These are phyloP conservation scores for Pulveroboletus sp. DNA, from an alignment of 768 basidiomycete species.

Conservation along the genomic window DNA sequence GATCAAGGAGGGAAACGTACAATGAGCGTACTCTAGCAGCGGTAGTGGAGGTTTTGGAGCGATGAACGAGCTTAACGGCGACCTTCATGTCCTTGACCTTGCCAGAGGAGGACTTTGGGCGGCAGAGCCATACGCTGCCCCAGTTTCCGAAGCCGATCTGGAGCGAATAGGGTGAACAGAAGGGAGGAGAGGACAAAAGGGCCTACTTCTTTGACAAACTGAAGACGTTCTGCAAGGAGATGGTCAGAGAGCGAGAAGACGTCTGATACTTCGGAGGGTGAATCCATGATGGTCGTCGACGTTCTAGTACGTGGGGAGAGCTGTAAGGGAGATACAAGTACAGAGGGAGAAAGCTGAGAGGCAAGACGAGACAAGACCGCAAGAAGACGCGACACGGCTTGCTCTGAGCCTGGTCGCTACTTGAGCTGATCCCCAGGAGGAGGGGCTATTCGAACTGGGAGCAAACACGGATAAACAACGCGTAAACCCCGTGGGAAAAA, in stretches of 20 bases:
- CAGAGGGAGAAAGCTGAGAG: conserved; percentile 2
- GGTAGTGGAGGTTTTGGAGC: conserved; percentile 74
- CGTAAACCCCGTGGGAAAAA: conserved; percentile 25
- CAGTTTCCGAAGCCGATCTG: conserved; percentile 93
- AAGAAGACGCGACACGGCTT: not conserved
- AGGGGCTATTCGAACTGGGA: conserved; percentile 20
- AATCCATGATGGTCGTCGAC: conserved; percentile 19
- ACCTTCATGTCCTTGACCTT: conserved; percentile 51
- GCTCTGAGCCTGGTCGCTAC: not conserved
- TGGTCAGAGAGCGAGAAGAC: conserved; percentile 75
- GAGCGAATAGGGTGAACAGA: conserved; percentile 3
- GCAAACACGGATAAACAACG: conserved; percentile 29
- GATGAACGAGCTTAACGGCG: conserved; percentile 91
- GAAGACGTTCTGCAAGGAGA: conserved; percentile 60
- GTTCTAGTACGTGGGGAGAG: not conserved
- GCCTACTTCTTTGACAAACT: conserved; percentile 70
- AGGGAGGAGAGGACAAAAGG: not conserved
- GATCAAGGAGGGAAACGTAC: conserved; percentile 38
- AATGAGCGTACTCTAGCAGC: conserved; percentile 87
- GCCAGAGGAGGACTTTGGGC: conserved; percentile 47
- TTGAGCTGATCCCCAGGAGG: not conserved
- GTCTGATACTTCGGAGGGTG: conserved; percentile 36
- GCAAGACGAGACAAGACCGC: not conserved
- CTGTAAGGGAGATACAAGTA: conserved; percentile 20
- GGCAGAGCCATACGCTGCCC: conserved; percentile 85